Conservation (phyloP, 2,329 filamentous ascomycete species). For the Hymenoscyphus fructigenus region DNA sequence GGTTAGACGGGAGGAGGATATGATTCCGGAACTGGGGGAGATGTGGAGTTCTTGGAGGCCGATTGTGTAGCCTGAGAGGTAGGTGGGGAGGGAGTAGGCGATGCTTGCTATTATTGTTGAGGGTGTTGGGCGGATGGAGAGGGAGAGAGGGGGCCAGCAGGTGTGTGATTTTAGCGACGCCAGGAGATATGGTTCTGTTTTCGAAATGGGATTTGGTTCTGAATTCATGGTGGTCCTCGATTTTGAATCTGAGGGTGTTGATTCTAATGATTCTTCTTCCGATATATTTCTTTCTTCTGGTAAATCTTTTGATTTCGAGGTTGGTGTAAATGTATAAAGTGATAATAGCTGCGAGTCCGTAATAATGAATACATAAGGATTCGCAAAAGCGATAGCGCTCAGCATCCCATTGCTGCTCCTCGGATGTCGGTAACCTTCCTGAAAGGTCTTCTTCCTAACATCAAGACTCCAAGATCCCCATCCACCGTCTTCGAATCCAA, state of each 20-base stretch:
- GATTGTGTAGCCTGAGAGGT: constrained; percentile 79
- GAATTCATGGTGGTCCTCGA: background rate
- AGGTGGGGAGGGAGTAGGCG: constrained; percentile 78
- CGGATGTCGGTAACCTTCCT: constrained; percentile 27
- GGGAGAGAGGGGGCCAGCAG: constrained; percentile 71
- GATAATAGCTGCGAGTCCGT: constrained; percentile 73
- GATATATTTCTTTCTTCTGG: background rate
- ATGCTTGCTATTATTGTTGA: constrained; percentile 74
- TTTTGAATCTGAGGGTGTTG: background rate
- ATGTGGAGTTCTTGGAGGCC: constrained; percentile 88
- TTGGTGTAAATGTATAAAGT: constrained; percentile 63
- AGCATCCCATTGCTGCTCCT: constrained; percentile 45
- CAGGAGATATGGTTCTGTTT: constrained; percentile 51
- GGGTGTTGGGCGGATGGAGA: constrained; percentile 73
- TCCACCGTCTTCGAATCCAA: constrained; percentile 71
- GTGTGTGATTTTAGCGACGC: constrained; percentile 80
- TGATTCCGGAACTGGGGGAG: constrained; percentile 26
- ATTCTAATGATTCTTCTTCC: constrained; percentile 5
- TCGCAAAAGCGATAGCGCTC: constrained; percentile 67
- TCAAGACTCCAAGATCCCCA: constrained; percentile 69
- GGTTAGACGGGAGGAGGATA: constrained; percentile 49
- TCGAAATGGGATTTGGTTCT: background rate
- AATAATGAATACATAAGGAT: constrained; percentile 77
- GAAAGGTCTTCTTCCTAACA: constrained; percentile 37
- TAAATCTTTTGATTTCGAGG: constrained; percentile 9